Conservation (phyloP, 257 asterid species). For the Solanum bulbocastanum region DNA sequence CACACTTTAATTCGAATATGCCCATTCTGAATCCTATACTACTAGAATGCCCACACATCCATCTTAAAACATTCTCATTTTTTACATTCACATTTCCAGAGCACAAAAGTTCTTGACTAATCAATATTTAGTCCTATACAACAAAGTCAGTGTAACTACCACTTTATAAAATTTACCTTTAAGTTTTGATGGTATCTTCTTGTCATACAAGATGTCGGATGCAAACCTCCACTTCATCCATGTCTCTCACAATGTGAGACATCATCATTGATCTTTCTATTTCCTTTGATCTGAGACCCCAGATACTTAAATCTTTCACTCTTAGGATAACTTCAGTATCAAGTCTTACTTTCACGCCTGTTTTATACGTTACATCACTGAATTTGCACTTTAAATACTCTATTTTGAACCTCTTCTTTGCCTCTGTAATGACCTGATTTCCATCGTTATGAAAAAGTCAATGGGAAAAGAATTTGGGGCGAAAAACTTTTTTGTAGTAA, state of each 20-base stretch:
- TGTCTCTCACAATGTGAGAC: neutral
- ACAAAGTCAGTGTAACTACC: neutral
- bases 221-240: neutral
- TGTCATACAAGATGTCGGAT: neutral
- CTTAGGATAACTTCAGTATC: neutral
- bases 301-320: neutral
- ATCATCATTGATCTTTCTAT: neutral
- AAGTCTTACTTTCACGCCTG: neutral
- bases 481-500: too few relatives aligned
- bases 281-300: neutral
- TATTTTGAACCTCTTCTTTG: neutral
- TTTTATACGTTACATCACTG: too few relatives aligned
- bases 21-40: neutral
- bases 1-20: too few relatives aligned
- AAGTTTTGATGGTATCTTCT: neutral
- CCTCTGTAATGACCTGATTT: too few relatives aligned
- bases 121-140: neutral
- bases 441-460: too few relatives aligned
- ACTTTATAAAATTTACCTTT: neutral
- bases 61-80: neutral
- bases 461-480: too few relatives aligned
- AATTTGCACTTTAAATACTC: too few relatives aligned
- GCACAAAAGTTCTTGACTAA: neutral
- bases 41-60: neutral
- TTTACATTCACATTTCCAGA: fast-evolving